Evolutionary conservation across 2,329 filamentous ascomycete species (phyloP).

Genomic region (Epichloe festucae): DNA sequence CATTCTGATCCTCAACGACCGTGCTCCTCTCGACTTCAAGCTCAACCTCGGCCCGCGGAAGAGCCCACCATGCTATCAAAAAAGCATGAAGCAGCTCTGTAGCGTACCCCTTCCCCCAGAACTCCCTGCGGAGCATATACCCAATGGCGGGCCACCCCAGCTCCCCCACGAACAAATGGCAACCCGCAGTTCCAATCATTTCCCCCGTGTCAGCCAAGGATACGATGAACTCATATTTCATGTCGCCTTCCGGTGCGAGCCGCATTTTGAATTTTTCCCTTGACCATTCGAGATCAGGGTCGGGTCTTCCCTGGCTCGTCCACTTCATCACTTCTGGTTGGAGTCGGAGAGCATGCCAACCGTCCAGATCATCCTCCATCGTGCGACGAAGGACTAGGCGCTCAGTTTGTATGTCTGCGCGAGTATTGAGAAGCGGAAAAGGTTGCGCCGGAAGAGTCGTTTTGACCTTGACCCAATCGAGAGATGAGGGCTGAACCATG

Average conservation of each 20-base stretch:
- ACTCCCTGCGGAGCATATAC: slow-evolving; percentile 40
- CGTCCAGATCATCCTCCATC: slow-evolving; percentile 33
- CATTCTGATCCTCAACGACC: slow-evolving; percentile 18
- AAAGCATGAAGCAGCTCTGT: slow-evolving; percentile 43
- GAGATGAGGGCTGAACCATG: slow-evolving; percentile 5
- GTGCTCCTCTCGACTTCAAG: slow-evolving; percentile 29
- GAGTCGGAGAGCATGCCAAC: slow-evolving; percentile 37
- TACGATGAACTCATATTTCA: slow-evolving; percentile 45
- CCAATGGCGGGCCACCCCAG: slow-evolving; percentile 45
- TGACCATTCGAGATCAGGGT: slow-evolving; percentile 32
- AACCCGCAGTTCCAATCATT: slow-evolving; percentile 38
- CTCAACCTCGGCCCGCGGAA: slow-evolving; percentile 33
- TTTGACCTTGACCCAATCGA: slow-evolving; percentile 29
- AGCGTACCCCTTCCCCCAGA: slow-evolving; percentile 42
- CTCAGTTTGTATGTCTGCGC: slow-evolving; percentile 32
- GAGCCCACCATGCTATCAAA: slow-evolving; percentile 31
- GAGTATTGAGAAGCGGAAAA: slow-evolving; percentile 25
- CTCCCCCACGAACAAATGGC: slow-evolving; percentile 19
- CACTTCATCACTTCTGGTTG: slow-evolving; percentile 51
- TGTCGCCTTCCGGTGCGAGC: slow-evolving; percentile 35
- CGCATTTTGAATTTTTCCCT: slow-evolving; percentile 24
- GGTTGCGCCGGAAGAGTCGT: slow-evolving; percentile 33
- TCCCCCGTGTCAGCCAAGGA: slow-evolving; percentile 32
- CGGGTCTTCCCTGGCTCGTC: slow-evolving; percentile 30
- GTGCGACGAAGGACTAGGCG: slow-evolving; percentile 43